Percentiles rank a stretch among this genome's conserved stretches.
Conservation (phyloP, 257 asterid species). For the Prunella vulgaris region DNA sequence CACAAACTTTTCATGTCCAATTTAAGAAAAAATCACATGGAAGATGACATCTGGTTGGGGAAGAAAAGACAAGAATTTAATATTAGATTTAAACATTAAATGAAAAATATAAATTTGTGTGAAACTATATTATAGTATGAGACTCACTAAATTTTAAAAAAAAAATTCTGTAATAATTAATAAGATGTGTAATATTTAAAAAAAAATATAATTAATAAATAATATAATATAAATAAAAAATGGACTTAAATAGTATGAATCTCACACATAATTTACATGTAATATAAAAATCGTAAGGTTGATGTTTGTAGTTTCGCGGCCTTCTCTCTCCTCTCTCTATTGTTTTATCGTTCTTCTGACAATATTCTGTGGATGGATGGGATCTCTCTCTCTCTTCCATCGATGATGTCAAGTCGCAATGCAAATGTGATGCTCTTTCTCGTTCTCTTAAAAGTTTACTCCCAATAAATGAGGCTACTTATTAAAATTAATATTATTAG, state of each 20-base stretch:
- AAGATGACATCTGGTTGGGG: neutral
- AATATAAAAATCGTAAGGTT: neutral
- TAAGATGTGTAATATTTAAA: too few relatives aligned
- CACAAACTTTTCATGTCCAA: neutral
- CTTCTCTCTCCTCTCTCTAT: neutral
- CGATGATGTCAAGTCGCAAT: neutral
- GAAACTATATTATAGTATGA: too few relatives aligned
- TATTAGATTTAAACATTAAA: neutral
- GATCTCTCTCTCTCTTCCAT: conserved; percentile 15
- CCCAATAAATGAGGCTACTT: neutral
- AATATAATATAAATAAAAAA: too few relatives aligned
- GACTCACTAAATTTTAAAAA: too few relatives aligned
- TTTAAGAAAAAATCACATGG: neutral
- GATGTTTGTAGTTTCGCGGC: conserved; percentile 1
- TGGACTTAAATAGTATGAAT: too few relatives aligned
- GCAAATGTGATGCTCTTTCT: neutral
- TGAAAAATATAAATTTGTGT: too few relatives aligned
- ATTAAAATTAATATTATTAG: neutral
- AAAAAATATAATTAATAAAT: too few relatives aligned
- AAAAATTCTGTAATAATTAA: too few relatives aligned
- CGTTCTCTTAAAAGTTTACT: neutral
- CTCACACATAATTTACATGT: too few relatives aligned
- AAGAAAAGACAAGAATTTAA: neutral
- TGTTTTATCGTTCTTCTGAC: conserved; percentile 29
- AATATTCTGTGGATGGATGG: conserved; percentile 39